phyloP scores from a whole-genome alignment of 73 alveolate genomes.

The Halteria grandinella region DNA sequence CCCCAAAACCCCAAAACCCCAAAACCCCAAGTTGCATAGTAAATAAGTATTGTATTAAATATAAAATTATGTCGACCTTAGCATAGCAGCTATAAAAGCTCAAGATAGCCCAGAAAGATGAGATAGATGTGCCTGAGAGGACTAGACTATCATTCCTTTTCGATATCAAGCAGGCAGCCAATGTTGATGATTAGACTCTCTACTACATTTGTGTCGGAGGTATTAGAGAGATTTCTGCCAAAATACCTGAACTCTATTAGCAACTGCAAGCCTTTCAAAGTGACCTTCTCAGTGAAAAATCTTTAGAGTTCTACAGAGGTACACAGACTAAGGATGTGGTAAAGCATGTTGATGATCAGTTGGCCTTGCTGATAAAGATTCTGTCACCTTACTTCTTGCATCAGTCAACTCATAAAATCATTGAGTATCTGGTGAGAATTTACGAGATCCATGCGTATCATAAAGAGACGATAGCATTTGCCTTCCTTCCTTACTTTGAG shows the following conservation, averaged over 20 bases:
- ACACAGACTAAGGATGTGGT: constrained; percentile 4
- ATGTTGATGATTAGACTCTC: constrained; percentile 54
- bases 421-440: constrained; percentile 63
- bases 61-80: constrained; percentile 50
- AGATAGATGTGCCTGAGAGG: constrained; percentile 35
- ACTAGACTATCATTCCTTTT: constrained; percentile 62
- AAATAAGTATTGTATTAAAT: too few relatives aligned
- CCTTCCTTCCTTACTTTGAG: constrained; percentile 61
- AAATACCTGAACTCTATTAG: neutral
- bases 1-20: too few relatives aligned
- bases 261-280: neutral
- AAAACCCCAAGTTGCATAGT: too few relatives aligned
- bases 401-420: constrained; percentile 39
- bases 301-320: constrained; percentile 54
- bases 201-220: constrained; percentile 45
- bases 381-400: constrained; percentile 44
- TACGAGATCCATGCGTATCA: constrained; percentile 66
- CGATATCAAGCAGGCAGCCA: constrained; percentile 62
- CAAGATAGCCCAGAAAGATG: constrained; percentile 55
- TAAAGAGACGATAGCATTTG: constrained; percentile 27
- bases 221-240: constrained; percentile 26
- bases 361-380: constrained; percentile 2
- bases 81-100: constrained; percentile 58
- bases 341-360: constrained; percentile 24
- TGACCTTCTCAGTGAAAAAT: constrained; percentile 31